phyloP scores from a whole-genome alignment of 306 rosid genomes.

The Adenanthera pavonina region DNA sequence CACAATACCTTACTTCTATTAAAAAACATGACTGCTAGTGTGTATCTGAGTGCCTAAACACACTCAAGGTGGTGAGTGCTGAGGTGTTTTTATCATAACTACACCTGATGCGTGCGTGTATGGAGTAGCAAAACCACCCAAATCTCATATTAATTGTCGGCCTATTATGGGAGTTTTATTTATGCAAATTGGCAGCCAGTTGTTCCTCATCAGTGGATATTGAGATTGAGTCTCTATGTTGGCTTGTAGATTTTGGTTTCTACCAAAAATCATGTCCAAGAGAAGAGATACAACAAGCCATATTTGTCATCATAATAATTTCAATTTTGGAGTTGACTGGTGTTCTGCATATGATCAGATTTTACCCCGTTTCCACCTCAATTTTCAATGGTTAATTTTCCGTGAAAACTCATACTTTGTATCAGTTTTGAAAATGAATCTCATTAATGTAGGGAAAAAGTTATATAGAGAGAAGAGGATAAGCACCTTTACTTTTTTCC shows the following conservation, averaged over 20 bases:
- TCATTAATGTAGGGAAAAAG: background rate
- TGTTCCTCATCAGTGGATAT: background rate
- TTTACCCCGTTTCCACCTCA: background rate
- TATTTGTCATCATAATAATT: too few relatives aligned
- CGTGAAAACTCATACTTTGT: background rate
- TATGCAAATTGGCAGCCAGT: constrained; percentile 3
- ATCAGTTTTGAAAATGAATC: background rate
- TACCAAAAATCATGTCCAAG: background rate
- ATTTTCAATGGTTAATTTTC: background rate
- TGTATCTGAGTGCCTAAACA: constrained; percentile 38
- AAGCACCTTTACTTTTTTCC: background rate
- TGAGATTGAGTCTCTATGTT: constrained; percentile 4
- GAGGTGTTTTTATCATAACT: constrained; percentile 27
- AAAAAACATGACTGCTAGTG: constrained; percentile 27
- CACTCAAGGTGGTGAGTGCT: constrained; percentile 31
- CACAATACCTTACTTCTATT: constrained; percentile 23
- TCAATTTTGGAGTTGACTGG: background rate
- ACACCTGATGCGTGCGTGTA: constrained; percentile 9
- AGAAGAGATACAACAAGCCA: background rate
- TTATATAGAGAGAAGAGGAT: background rate
- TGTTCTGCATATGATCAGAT: background rate
- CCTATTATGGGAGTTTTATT: constrained; percentile 12
- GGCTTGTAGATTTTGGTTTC: constrained; percentile 31
- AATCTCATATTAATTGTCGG: constrained; percentile 16
- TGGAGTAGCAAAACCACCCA: constrained; percentile 31